Evolutionary conservation across 2,329 filamentous ascomycete genomes (phyloP), one percentile per base, ranked within the genome.

Genomic region (Metarhizium brunneum): DNA sequence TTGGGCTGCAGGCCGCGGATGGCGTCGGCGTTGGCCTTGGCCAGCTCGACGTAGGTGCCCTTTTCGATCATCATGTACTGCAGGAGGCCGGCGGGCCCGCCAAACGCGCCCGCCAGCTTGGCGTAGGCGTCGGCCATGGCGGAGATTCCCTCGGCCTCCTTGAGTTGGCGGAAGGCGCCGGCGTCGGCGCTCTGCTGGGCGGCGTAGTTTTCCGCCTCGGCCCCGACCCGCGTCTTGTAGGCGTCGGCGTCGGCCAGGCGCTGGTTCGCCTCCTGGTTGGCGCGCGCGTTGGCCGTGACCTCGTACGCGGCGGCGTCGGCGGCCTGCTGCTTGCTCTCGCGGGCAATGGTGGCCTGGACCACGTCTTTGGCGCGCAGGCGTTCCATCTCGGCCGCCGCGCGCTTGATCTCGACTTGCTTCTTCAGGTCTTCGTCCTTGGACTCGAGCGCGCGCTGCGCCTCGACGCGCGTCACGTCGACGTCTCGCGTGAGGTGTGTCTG

Each of bases 51-150:
- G 69, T 90, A 92, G 0, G 86, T 88, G 62, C 86, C 86, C 69
- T 86, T 86, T 73, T 92, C 86, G 66, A 95, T 84, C 90, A 95
- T 95, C 72, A 92, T 80, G 76, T 88, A 92, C 69, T 92, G 86
- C 63, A 95, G 76, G 56, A 95, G 77, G 35, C 87, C 88, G 40
- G 85, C 80, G 2, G 90, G 87, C 0, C 90, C 90, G 57, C 90
- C 90, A 49, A 95, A 84, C 0, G 88, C 88, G 1, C 78, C 71
- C 2, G 85, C 78, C 65, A 95, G 78, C 63, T 85, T 83, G 60
- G 76, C 78, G 70, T 94, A 95, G n/a, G 88, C 89, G 55, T 86
- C 84, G 1, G 90, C 88, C 83, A 91, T 90, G 63, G 88, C 87
- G 0, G 75, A 69, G 40, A 92, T 74, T 73, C 86, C 90, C 64